Conservation (phyloP, 768 basidiomycete genomes). For the Boletus coccyginus region DNA sequence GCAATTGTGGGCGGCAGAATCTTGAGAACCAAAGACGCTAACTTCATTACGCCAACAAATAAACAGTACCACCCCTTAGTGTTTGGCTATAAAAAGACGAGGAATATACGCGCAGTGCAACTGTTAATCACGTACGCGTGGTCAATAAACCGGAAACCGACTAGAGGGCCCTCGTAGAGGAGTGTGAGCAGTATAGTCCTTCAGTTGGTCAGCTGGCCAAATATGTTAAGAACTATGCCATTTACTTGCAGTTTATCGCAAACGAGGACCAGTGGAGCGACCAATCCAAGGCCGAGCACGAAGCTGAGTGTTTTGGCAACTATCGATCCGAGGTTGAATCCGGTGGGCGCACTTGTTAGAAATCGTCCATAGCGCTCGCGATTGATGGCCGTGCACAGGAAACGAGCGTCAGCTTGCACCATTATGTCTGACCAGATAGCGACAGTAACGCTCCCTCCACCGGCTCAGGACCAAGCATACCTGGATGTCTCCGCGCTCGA, state of each 20-base stretch:
- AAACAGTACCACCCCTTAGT: conserved; percentile 81
- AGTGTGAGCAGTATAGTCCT: conserved; percentile 86
- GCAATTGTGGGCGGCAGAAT: conserved; percentile 80
- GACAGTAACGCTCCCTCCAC: conserved; percentile 10
- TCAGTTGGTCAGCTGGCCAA: conserved; percentile 14
- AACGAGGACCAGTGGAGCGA: conserved; percentile 84
- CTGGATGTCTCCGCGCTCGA: conserved; percentile 56
- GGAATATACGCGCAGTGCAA: conserved; percentile 3
- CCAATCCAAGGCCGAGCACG: conserved; percentile 79
- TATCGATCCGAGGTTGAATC: conserved; percentile 26
- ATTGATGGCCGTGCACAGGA: neutral
- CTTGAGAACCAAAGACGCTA: conserved; percentile 33
- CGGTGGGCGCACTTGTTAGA: neutral
- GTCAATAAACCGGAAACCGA: conserved; percentile 95
- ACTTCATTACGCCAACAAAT: conserved; percentile 87
- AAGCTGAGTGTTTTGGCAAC: conserved; percentile 93
- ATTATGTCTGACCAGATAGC: conserved; percentile 3
- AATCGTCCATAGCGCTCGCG: neutral
- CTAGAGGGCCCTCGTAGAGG: conserved; percentile 78
- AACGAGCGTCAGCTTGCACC: neutral
- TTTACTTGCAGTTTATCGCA: conserved; percentile 81
- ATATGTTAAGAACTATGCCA: neutral
- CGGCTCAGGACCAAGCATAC: conserved; percentile 43
- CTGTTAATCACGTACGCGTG: conserved; percentile 62
- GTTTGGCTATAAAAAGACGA: conserved; percentile 51